Percentiles rank a stretch among this genome's conserved stretches.
Evolutionary conservation across 495 filamentous ascomycete species (phyloP).

Genomic region (Recurvomyces mirabilis): DNA sequence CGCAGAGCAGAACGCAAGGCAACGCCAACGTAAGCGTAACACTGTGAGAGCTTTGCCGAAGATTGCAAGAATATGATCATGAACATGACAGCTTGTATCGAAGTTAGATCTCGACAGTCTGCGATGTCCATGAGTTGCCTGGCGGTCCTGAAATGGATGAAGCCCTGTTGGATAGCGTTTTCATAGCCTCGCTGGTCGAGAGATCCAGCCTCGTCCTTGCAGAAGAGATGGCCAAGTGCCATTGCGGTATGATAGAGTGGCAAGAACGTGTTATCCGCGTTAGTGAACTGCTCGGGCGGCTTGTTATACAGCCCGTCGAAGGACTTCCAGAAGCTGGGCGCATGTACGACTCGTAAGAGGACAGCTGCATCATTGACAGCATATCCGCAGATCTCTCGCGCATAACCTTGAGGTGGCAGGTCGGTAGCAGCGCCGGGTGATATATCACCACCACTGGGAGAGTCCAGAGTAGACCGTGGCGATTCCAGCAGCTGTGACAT

Average conservation of each 20-base stretch:
- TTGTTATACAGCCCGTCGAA: slow-evolving; percentile 71
- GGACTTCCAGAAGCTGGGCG: slow-evolving; percentile 68
- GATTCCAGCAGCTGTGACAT: slow-evolving; percentile 54
- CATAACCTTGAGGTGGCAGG: slow-evolving; percentile 58
- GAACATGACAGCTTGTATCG: slow-evolving; percentile 77
- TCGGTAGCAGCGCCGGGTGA: slow-evolving; percentile 12
- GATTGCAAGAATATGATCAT: slow-evolving; percentile 91
- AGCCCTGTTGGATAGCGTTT: slow-evolving; percentile 68
- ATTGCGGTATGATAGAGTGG: slow-evolving; percentile 75
- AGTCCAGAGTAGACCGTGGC: slow-evolving; percentile 54
- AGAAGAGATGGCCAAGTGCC: slow-evolving; percentile 79
- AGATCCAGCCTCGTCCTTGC: slow-evolving; percentile 38
- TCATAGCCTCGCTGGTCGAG: slow-evolving; percentile 52
- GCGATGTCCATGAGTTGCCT: slow-evolving; percentile 80
- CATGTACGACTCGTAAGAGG: slow-evolving; percentile 77
- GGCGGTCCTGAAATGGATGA: slow-evolving; percentile 74
- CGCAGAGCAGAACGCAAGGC: slow-evolving; percentile 74
- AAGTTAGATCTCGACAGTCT: slow-evolving; percentile 75
- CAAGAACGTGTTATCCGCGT: slow-evolving; percentile 69
- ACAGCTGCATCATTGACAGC: slow-evolving; percentile 75
- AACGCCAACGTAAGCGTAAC: slow-evolving; percentile 87
- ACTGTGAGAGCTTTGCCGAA: slow-evolving; percentile 81
- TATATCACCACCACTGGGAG: slow-evolving; percentile 42
- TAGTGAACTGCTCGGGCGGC: slow-evolving; percentile 53
- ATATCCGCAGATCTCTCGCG: slow-evolving; percentile 58